These are phyloP conservation scores for Fusarium pseudograminearum DNA, from an alignment of 2,329 filamentous ascomycete genomes.

Conservation along the genomic window DNA sequence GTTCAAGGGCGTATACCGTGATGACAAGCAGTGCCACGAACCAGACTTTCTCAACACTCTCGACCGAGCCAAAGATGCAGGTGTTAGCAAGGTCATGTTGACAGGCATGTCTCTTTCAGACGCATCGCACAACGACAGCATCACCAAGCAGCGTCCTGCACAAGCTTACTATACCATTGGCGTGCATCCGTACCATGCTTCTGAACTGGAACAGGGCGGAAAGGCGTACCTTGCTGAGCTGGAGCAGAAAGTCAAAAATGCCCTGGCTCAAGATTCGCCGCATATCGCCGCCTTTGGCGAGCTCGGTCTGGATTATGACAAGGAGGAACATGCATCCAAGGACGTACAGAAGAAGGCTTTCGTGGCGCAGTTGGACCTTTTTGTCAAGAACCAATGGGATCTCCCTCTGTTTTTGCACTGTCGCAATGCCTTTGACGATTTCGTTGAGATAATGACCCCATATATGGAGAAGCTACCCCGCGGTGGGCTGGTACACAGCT, in stretches of 20 bases:
- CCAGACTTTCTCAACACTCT: conserved; percentile 59
- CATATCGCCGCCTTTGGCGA: conserved; percentile 62
- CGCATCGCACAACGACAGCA: conserved; percentile 45
- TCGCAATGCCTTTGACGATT: conserved; percentile 47
- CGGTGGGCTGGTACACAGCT: conserved; percentile 45
- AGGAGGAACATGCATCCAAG: conserved; percentile 57
- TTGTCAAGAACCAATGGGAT: conserved; percentile 44
- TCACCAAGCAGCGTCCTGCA: conserved; percentile 47
- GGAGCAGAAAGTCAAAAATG: conserved; percentile 43
- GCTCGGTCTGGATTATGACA: conserved; percentile 63
- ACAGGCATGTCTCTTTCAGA: conserved; percentile 55
- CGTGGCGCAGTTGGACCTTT: conserved; percentile 43
- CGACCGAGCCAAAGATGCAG: conserved; percentile 55
- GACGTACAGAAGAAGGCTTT: conserved; percentile 45
- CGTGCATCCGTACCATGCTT: conserved; percentile 64
- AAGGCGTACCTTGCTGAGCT: conserved; percentile 41
- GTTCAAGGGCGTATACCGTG: conserved; percentile 63
- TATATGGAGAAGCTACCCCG: conserved; percentile 50
- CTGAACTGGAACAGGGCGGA: conserved; percentile 54
- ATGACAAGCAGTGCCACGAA: conserved; percentile 60
- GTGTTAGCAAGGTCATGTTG: conserved; percentile 58
- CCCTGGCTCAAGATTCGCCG: conserved; percentile 42
- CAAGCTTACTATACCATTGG: conserved; percentile 61
- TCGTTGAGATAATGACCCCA: conserved; percentile 52
- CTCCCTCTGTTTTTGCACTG: conserved; percentile 46